Percentiles rank a stretch among this genome's conserved stretches.
phyloP scores from a whole-genome alignment of 2,329 filamentous ascomycete species.

The Acrocalymma vagum region DNA sequence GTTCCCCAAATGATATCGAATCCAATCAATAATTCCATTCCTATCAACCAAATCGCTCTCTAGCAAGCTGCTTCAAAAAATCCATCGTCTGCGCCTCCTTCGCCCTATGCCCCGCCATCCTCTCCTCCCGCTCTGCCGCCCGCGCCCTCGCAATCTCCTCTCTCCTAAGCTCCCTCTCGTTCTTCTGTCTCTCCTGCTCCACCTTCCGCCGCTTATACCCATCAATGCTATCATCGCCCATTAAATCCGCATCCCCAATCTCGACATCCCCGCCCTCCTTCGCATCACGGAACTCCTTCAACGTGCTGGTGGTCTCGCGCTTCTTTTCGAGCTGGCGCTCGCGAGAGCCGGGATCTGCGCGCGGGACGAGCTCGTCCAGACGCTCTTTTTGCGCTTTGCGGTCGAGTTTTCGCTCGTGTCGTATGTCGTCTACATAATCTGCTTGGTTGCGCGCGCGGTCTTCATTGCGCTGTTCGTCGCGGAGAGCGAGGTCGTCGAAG shows the following conservation, averaged over 20 bases:
- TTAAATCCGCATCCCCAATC: conserved; percentile 76
- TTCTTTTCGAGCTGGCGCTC: conserved; percentile 91
- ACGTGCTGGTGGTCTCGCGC: conserved; percentile 73
- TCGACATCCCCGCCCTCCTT: conserved; percentile 71
- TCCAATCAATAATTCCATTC: too few relatives aligned
- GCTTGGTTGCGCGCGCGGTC: conserved; percentile 60
- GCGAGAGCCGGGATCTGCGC: conserved; percentile 81
- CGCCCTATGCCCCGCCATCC: conserved; percentile 71
- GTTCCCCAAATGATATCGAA: too few relatives aligned
- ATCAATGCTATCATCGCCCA: conserved; percentile 76
- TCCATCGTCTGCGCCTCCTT: conserved; percentile 87
- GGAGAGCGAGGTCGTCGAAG: conserved; percentile 75
- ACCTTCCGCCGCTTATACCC: conserved; percentile 72
- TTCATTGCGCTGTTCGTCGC: conserved; percentile 66
- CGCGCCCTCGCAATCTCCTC: conserved; percentile 82
- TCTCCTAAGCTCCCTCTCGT: conserved; percentile 80
- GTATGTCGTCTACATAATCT: conserved; percentile 61
- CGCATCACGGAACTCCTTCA: conserved; percentile 74
- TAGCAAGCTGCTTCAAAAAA: conserved; percentile 80
- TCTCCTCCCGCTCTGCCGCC: conserved; percentile 81
- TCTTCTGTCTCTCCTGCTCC: conserved; percentile 75
- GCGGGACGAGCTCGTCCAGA: conserved; percentile 82
- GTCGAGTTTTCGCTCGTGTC: conserved; percentile 70
- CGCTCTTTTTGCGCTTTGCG: conserved; percentile 73
- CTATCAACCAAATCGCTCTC: conserved; percentile 69